These are phyloP conservation scores for Peziza echinospora DNA, from an alignment of 495 filamentous ascomycete genomes.

Conservation along the genomic window DNA sequence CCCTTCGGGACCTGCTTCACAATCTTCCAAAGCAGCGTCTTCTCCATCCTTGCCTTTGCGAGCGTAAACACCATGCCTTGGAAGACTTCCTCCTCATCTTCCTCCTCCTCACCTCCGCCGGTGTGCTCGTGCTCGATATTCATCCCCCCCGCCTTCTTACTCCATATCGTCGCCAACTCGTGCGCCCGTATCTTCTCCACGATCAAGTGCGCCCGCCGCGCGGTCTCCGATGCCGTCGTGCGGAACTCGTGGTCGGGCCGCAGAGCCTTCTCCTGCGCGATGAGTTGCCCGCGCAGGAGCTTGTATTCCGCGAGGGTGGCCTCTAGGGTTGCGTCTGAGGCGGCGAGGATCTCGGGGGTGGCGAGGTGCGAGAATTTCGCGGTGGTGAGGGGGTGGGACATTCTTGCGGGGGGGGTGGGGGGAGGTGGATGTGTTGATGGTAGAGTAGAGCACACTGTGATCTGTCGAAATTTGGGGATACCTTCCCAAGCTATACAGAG, in stretches of 20 bases:
- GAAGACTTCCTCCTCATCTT: slow-evolving; percentile 38
- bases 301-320: too few species aligned
- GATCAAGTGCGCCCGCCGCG: slow-evolving; percentile 52
- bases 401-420: too few species aligned
- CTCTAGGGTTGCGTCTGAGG: too few species aligned
- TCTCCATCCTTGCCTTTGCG: slow-evolving; percentile 58
- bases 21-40: slow-evolving; percentile 66
- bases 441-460: too few species aligned
- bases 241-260: slow-evolving; percentile 54
- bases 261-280: slow-evolving; percentile 56
- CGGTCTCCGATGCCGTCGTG: slow-evolving; percentile 48
- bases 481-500: too few species aligned
- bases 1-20: slow-evolving; percentile 79
- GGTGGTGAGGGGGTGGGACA: too few species aligned
- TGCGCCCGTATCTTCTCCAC: slow-evolving; percentile 54
- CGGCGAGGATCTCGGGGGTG: too few species aligned
- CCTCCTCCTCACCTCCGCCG: slow-evolving; percentile 31
- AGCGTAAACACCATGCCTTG: slow-evolving; percentile 79
- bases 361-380: too few species aligned
- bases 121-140: neutral
- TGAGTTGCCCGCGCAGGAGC: too few species aligned
- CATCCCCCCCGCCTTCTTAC: slow-evolving; percentile 18
- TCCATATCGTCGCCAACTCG: slow-evolving; percentile 54
- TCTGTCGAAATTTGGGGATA: too few species aligned
- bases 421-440: too few species aligned